phyloP scores from a whole-genome alignment of 202 grass and related monocot genomes.

The Alloteropsis angusta region DNA sequence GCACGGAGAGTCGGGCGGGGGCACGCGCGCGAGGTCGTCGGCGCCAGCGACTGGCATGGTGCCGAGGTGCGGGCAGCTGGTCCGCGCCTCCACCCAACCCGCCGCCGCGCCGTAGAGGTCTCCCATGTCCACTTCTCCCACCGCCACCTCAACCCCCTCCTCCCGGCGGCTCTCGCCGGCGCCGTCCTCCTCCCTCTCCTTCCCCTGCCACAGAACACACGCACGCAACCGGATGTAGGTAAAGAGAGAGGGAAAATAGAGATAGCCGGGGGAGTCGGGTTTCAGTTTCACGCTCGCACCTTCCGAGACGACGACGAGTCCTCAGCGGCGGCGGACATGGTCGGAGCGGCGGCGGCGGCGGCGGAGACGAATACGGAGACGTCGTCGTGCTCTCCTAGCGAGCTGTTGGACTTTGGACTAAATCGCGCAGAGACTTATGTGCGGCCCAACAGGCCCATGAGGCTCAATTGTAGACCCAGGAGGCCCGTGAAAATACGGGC shows the following conservation, averaged over 20 bases:
- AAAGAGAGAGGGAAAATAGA: background rate
- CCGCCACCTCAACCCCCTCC: background rate
- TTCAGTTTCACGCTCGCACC: background rate
- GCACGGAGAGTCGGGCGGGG: slow-evolving; percentile 58
- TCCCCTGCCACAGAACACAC: slow-evolving; percentile 18
- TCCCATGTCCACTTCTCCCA: slow-evolving; percentile 4
- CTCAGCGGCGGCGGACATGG: slow-evolving; percentile 23
- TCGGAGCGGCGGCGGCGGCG: slow-evolving; percentile 1
- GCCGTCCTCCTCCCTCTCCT: slow-evolving; percentile 18
- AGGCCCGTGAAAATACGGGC: background rate
- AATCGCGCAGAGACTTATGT: background rate
- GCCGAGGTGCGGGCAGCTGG: slow-evolving; percentile 53
- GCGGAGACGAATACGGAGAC: background rate
- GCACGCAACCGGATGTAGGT: background rate
- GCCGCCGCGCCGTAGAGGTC: slow-evolving; percentile 44
- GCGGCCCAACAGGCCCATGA: background rate
- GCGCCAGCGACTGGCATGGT: slow-evolving; percentile 30
- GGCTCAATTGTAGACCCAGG: rapidly evolving
- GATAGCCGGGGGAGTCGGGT: no score
- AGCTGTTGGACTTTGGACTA: background rate
- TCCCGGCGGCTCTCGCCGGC: background rate
- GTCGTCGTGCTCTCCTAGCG: background rate
- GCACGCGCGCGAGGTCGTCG: slow-evolving; percentile 51
- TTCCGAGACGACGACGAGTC: background rate
- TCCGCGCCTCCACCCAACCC: slow-evolving; percentile 81